Conservation (phyloP, 768 basidiomycete genomes). For the Lentinula aciculospora region DNA sequence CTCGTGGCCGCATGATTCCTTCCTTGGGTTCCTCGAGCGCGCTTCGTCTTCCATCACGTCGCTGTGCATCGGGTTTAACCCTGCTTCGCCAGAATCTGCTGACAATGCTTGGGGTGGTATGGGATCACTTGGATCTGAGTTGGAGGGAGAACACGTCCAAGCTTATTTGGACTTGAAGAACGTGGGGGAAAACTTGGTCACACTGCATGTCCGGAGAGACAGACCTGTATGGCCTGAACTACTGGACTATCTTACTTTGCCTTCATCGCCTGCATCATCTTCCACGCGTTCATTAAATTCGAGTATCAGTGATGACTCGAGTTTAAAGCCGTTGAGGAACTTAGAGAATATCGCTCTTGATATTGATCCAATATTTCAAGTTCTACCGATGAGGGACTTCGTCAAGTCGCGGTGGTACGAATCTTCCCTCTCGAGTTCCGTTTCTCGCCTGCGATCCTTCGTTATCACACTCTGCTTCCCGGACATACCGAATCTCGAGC, state of each 20-base stretch:
- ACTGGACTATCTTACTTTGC: slow-evolving; percentile 1
- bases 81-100: not conserved
- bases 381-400: not conserved
- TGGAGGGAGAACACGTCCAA: slow-evolving; percentile 1
- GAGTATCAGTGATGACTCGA: not conserved
- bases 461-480: not conserved
- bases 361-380: slow-evolving; percentile 3
- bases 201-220: not conserved
- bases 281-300: not conserved
- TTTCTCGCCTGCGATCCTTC: not conserved
- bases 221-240: slow-evolving; percentile 1
- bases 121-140: not conserved
- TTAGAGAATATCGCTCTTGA: slow-evolving; percentile 5
- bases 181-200: not conserved
- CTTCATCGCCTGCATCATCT: not conserved
- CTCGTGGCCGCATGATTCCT: slow-evolving; percentile 2
- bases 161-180: not conserved
- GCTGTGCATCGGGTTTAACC: not conserved
- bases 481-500: slow-evolving; percentile 1
- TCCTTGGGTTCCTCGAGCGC: not conserved
- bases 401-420: slow-evolving; percentile 1
- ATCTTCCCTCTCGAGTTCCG: not conserved
- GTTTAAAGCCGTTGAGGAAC: not conserved
- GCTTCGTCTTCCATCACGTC: not conserved
- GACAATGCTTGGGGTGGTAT: not conserved